phyloP scores from a whole-genome alignment of 495 filamentous ascomycete genomes.

The Aspergillus sparsus region DNA sequence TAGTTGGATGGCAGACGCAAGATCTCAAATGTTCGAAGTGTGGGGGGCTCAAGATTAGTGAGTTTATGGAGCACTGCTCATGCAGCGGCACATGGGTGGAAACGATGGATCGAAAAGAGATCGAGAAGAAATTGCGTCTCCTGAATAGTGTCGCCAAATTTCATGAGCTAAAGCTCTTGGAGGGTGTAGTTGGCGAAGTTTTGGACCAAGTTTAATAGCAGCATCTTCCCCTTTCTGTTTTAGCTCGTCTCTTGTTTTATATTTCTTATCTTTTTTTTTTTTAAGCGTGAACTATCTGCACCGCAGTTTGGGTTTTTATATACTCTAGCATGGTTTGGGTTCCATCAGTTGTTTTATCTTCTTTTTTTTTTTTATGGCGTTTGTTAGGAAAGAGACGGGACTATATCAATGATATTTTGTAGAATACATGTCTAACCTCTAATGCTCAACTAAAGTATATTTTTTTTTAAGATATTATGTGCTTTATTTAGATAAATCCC shows the following conservation, averaged over 20 bases:
- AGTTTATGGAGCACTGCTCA: slow-evolving; percentile 95
- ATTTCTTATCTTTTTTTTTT: slow-evolving; percentile 15
- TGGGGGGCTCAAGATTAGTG: slow-evolving; percentile 65
- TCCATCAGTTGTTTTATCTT: not conserved
- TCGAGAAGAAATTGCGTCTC: slow-evolving; percentile 65
- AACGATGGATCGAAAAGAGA: slow-evolving; percentile 68
- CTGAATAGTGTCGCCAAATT: slow-evolving; percentile 71
- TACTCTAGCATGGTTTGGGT: slow-evolving; percentile 1
- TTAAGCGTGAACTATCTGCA: not conserved
- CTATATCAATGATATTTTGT: too few relatives aligned
- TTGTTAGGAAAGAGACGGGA: too few relatives aligned
- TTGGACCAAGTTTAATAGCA: slow-evolving; percentile 34
- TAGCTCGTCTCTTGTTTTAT: slow-evolving; percentile 9
- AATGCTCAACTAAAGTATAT: too few relatives aligned
- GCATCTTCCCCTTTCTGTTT: not conserved
- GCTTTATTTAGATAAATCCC: too few relatives aligned
- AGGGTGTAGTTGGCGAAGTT: slow-evolving; percentile 68
- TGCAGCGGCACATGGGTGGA: slow-evolving; percentile 83
- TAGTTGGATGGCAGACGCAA: slow-evolving; percentile 83
- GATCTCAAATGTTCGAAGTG: slow-evolving; percentile 79
- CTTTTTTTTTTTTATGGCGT: too few relatives aligned
- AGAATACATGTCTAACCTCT: too few relatives aligned
- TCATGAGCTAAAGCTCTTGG: slow-evolving; percentile 80
- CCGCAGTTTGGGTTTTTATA: not conserved
- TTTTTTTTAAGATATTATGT: too few relatives aligned